A percentile compares a stretch with the other conserved stretches of the same genome.
Evolutionary conservation across 768 basidiomycete genomes (phyloP).

Genomic region (Leccinum disarticulatum): DNA sequence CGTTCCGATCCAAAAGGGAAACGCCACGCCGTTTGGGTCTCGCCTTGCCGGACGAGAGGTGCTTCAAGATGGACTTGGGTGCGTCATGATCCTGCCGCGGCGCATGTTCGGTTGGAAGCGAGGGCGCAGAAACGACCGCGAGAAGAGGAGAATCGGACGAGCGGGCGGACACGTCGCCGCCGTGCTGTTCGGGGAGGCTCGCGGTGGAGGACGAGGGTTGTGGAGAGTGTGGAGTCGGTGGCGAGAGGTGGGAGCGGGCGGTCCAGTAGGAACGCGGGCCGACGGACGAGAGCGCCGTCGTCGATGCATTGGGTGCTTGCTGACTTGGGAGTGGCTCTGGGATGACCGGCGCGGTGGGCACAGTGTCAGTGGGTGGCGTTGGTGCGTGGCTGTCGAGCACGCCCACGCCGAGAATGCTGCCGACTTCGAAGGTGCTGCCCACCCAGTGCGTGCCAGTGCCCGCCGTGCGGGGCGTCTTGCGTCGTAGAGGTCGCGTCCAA

Average conservation of each 20-base stretch:
- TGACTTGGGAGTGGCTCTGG: conserved; percentile 3
- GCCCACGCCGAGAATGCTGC: conserved; percentile 70
- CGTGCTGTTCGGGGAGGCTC: conserved; percentile 16
- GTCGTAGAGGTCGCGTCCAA: conserved; percentile 53
- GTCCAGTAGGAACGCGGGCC: conserved; percentile 25
- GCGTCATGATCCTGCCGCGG: conserved; percentile 8
- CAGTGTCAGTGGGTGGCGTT: background rate
- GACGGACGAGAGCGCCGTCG: conserved; percentile 20
- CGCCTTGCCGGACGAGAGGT: conserved; percentile 5
- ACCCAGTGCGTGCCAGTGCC: conserved; percentile 50
- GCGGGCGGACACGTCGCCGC: conserved; percentile 11
- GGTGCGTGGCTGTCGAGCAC: conserved; percentile 39
- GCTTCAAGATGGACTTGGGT: conserved; percentile 29
- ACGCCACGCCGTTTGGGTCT: conserved; percentile 11
- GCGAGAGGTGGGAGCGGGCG: conserved; percentile 18
- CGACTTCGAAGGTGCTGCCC: conserved; percentile 76
- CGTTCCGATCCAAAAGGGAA: conserved; percentile 14
- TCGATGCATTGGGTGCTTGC: conserved; percentile 16
- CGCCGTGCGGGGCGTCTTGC: conserved; percentile 10
- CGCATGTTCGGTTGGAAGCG: conserved; percentile 5
- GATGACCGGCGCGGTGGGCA: background rate
- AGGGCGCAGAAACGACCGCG: conserved; percentile 8
- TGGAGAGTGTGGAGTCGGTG: conserved; percentile 9
- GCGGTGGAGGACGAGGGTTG: conserved; percentile 14
- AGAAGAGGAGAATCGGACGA: conserved; percentile 30